Base-by-base conservation (phyloP, 2,329 filamentous ascomycete species). In the Xylariaceae sp. region DNA sequence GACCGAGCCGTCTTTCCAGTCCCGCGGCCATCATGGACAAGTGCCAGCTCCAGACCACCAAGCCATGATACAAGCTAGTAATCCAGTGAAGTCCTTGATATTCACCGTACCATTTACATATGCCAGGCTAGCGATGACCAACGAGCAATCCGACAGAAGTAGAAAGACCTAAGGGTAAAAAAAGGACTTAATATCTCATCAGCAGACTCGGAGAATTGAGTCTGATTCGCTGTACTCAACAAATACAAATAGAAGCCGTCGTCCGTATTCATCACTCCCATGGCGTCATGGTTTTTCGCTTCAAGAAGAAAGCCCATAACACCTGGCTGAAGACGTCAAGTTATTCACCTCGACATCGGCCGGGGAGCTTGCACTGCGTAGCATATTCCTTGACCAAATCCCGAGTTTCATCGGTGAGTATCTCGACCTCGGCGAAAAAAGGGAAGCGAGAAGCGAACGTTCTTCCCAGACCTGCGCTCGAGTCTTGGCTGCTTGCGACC, bases 21-120 rank as follows among this genome's bases (percentile, higher is more conserved):
- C 84, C 83, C 7, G 75, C 76, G 0, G 79, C 83, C 78, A 86
- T 84, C 76, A 86, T 84, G 0, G 81, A 76, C 3, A 86, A 70
- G 52, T 81, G 83, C 81, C 82, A 87, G 44, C 75, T 77, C 83
- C 82, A 86, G 1, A 87, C 73, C 0, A 87, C 83, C 0, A 83
- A 84, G 0, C 82, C 83, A 54, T 86, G 83, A 60, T 84, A 87
- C 0, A 78, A 80, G 2, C 72, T 71, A n/a, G 76, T 80, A 19
- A 19, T 1, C 19, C 1, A 0, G 79, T 80, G 58, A 78, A 86
- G 50, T 79, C 78, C 0, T 67, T 69, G 0, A 76, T 73, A 49
- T 80, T 77, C 2, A 72, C 70, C 0, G 73, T 67, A 11, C 77
- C 70, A 0, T 69, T 73, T 0, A 79, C 78, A 31, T 80, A 80